A percentile compares a stretch with the other conserved stretches of the same genome.
Conservation (phyloP, 164 flowering plant species). For the Macadamia tetraphylla region DNA sequence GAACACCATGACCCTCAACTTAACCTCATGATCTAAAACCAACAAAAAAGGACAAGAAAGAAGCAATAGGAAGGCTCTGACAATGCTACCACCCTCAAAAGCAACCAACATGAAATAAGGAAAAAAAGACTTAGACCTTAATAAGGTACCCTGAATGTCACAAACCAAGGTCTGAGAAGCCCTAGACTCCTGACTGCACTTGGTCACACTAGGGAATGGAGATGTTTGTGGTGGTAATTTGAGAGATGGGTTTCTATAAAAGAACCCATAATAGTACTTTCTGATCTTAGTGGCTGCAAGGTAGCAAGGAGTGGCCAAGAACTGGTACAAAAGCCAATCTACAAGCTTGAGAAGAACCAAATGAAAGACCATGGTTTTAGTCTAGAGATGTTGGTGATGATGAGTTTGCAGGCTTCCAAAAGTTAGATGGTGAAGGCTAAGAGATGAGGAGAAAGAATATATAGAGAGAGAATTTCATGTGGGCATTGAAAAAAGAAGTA, state of each 20-base stretch:
- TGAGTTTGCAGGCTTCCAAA: too few species aligned
- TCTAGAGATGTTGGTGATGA: background rate
- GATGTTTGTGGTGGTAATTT: slow-evolving; percentile 12
- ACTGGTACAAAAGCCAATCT: slow-evolving; percentile 43
- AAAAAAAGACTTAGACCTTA: slow-evolving; percentile 13
- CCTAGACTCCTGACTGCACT: slow-evolving; percentile 21
- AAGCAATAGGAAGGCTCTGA: slow-evolving; percentile 16
- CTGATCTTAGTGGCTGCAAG: slow-evolving; percentile 40
- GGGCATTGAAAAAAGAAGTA: slow-evolving; percentile 22
- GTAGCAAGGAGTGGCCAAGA: slow-evolving; percentile 36
- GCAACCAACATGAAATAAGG: slow-evolving; percentile 22
- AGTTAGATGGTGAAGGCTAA: background rate
- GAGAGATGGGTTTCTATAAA: slow-evolving; percentile 18
- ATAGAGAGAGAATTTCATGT: slow-evolving; percentile 1
- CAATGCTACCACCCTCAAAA: slow-evolving; percentile 16
- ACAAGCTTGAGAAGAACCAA: slow-evolving; percentile 34
- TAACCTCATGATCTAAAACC: slow-evolving; percentile 4
- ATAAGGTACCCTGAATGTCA: slow-evolving; percentile 21
- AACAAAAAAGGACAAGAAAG: slow-evolving; percentile 8
- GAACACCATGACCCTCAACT: slow-evolving; percentile 1
- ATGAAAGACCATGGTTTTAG: slow-evolving; percentile 25
- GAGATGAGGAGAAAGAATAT: slow-evolving; percentile 4
- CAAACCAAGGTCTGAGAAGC: slow-evolving; percentile 32
- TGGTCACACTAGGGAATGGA: slow-evolving; percentile 32
- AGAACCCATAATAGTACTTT: slow-evolving; percentile 24